Evolutionary conservation across 129 eudicot species (phyloP), one percentile per base, ranked within the genome.

Genomic region (Helichrysum umbraculigerum): DNA sequence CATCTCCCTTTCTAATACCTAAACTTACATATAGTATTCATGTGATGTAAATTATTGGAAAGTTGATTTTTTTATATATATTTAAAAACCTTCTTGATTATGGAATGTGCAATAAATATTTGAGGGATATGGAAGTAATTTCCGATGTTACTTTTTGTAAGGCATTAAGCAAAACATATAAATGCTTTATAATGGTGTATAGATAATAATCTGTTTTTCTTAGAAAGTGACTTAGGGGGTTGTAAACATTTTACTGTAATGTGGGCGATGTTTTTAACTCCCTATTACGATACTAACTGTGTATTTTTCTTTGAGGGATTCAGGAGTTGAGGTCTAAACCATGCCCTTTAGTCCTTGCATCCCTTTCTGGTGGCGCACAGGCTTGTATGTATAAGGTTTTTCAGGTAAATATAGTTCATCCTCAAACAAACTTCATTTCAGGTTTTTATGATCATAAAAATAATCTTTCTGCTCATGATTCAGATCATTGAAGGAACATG

Each of bases 311-410:
- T 47, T 14, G 54, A 47, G 54, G n/a, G 47, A 2, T 83, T 74
- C 54, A 93, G 98, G 97, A 86, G 62, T 81, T 93, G 71, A 83
- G 90, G 82, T 19, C 67, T 76, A 81, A 79, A 68, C 88, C 93
- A 50, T 88, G 96, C 54, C 98, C 98, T 14, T 70, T 93, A 51
- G 89, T 90, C 52, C 78, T 93, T 71, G 87, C 88, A 61, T 76
- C 96, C 16, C 79, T 88, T 75, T 86, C 97, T 61, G 97, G 98
- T 62, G 98, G 97, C 39, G 83, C 96, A 61, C 90, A 90, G 63
- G 97, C 98, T 74, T 90, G 97, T 83, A 81, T 93, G 98, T 93
- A 93, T 63, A 93, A 93, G 83, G 70, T 93, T 78, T 79, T 93
- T 79, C 96, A 93, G 98, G 98, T 93, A 90, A 64, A 62, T 54